Evolutionary conservation across 2,329 filamentous ascomycete species (phyloP).

Genomic region (Diatrype stigma): DNA sequence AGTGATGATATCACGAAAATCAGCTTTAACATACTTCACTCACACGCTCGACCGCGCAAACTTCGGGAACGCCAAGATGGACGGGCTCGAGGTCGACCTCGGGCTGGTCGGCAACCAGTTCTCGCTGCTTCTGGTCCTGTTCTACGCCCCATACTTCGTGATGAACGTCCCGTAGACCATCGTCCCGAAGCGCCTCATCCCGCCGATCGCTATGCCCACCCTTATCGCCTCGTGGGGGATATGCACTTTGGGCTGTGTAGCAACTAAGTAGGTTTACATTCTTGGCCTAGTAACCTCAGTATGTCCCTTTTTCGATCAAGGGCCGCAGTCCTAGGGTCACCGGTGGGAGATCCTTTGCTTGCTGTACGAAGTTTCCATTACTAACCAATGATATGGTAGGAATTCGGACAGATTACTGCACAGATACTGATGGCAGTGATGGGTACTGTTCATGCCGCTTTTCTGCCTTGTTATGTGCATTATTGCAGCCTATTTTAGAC

Average conservation of each 20-base stretch:
- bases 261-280: slow-evolving; percentile 17
- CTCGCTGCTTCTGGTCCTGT: slow-evolving; percentile 27
- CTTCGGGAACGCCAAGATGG: slow-evolving; percentile 28
- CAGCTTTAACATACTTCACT: slow-evolving; percentile 17
- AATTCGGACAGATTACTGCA: no score
- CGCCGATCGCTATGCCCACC: slow-evolving; percentile 22
- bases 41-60: slow-evolving; percentile 25
- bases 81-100: slow-evolving; percentile 23
- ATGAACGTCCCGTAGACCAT: slow-evolving; percentile 23
- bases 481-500: slow-evolving; percentile 24
- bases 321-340: no score
- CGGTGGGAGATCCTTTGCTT: no score
- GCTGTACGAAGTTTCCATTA: no score
- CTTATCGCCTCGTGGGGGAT: slow-evolving; percentile 23
- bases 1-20: no score
- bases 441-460: slow-evolving; percentile 23
- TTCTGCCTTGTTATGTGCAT: slow-evolving; percentile 21
- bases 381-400: no score
- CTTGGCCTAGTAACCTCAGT: slow-evolving; percentile 17
- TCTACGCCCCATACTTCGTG: slow-evolving; percentile 27
- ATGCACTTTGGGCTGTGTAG: slow-evolving; percentile 19
- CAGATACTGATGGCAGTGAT: slow-evolving; percentile 4
- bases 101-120: slow-evolving; percentile 26
- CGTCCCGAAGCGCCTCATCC: slow-evolving; percentile 21
- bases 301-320: background rate